These are phyloP conservation scores for Beauveria australis DNA, from an alignment of 2,329 filamentous ascomycete genomes.

Conservation along the genomic window DNA sequence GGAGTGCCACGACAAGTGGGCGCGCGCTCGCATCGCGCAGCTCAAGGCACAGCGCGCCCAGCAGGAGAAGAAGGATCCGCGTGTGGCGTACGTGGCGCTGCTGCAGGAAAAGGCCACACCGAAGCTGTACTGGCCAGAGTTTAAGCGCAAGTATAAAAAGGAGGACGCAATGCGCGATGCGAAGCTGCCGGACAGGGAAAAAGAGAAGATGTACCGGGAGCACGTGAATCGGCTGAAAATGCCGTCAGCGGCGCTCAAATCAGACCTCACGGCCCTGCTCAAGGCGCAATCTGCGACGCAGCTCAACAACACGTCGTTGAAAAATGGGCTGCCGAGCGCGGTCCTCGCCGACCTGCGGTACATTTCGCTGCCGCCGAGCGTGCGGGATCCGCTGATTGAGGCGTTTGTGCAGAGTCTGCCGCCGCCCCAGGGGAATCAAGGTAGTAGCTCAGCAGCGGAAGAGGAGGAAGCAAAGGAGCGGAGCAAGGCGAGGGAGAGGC, in stretches of 20 bases:
- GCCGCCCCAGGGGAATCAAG: slow-evolving; percentile 41
- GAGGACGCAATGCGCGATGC: slow-evolving; percentile 72
- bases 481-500: slow-evolving; percentile 40
- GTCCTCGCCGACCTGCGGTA: slow-evolving; percentile 62
- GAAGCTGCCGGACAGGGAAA: slow-evolving; percentile 63
- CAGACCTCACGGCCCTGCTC: slow-evolving; percentile 59
- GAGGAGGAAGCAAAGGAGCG: slow-evolving; percentile 35
- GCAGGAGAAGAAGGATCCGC: slow-evolving; percentile 74
- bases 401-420: slow-evolving; percentile 58
- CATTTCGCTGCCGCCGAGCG: slow-evolving; percentile 53
- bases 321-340: slow-evolving; percentile 50
- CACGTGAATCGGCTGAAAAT: slow-evolving; percentile 60
- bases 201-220: slow-evolving; percentile 73
- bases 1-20: slow-evolving; percentile 81
- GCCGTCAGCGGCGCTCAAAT: slow-evolving; percentile 56
- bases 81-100: slow-evolving; percentile 73
- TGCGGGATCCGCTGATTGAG: slow-evolving; percentile 57
- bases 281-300: slow-evolving; percentile 48
- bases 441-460: slow-evolving; percentile 39
- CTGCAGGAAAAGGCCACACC: slow-evolving; percentile 74
- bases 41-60: slow-evolving; percentile 65
- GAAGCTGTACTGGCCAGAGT: slow-evolving; percentile 96
- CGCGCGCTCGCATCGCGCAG: slow-evolving; percentile 62
- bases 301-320: slow-evolving; percentile 51
- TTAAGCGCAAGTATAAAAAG: slow-evolving; percentile 81